Base-by-base conservation (phyloP, 257 asterid genomes). In the Scutellaria minor region DNA sequence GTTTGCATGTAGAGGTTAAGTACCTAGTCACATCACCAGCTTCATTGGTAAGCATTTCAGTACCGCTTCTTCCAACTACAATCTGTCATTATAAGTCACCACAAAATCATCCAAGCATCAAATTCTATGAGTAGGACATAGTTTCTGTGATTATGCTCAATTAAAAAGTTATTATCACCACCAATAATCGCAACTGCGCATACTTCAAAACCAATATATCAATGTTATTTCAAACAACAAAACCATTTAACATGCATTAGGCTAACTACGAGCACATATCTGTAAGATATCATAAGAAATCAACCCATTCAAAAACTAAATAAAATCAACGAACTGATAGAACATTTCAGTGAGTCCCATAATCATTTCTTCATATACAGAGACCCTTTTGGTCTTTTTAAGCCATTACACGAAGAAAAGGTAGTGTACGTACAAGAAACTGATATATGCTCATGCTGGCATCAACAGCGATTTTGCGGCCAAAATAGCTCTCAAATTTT, bases 361-460 rank as follows among this genome's bases (percentile, higher is more conserved):
- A 9, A 68, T 69, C 50, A 68, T 27, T 51, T 64, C 57, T 66
- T 42, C 50, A 58, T 7, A 6, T 51, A 31, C 60, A 60, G 3
- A 13, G 45, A 72, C 18, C 61, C 7, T 35, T 50, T 35, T 14
- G 40, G 42, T 74, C 66, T 68, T 13, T 39, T 24, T 24, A 13
- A n/a, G 5, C 52, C 58, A 75, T 27, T 35, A 66, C 39, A 63
- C 37, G 67, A 15, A 53, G 47, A 60, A 65, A 44, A 54, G 12
- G 39, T 14, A 69, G 64, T 52, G 8, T 50, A 72, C 87, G 15
- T 48, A 95, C 99, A 75, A 95, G 96, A 81, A 95, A 95, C 60
- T 95, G 99, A 66, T 95, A 95, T 80, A 95, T 95, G 92, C 98
- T 90, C 99, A 92, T 92, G 88, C 99, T 95, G 72, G 98, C 99